phyloP scores from a whole-genome alignment of 495 filamentous ascomycete species.

The Hypoxylon trugodes region DNA sequence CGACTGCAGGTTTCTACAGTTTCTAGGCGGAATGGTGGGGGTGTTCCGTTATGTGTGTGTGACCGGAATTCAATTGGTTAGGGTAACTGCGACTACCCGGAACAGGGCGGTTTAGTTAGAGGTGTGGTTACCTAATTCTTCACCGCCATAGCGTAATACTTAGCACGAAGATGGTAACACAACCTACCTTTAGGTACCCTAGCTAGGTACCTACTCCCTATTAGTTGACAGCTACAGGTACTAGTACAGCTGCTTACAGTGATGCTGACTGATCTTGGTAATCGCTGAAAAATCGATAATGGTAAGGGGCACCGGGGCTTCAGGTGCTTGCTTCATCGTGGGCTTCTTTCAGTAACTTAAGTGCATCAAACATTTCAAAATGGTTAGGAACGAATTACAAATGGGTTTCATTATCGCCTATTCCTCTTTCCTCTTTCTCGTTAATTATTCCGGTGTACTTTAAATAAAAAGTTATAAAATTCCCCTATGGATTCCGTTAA shows the following conservation, averaged over 20 bases:
- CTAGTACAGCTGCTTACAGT: not conserved
- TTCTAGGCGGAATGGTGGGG: too few relatives aligned
- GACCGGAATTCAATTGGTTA: not conserved
- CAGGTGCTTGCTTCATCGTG: too few relatives aligned
- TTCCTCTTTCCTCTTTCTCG: not conserved
- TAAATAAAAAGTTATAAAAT: not conserved
- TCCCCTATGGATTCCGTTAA: slow-evolving; percentile 17
- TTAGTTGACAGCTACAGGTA: not conserved
- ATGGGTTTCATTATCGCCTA: slow-evolving; percentile 4
- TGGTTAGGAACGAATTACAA: slow-evolving; percentile 15
- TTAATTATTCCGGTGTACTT: not conserved
- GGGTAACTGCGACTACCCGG: not conserved
- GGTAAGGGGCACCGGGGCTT: not conserved
- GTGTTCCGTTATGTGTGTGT: not conserved
- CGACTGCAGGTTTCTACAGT: too few relatives aligned
- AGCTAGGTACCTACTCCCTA: not conserved
- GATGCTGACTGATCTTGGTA: slow-evolving; percentile 44
- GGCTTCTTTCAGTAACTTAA: slow-evolving; percentile 3
- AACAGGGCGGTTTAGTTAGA: not conserved
- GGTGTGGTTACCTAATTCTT: not conserved
- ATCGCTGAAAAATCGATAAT: slow-evolving; percentile 34
- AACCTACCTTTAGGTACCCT: not conserved
- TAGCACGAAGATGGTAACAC: not conserved
- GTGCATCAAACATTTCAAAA: slow-evolving; percentile 5
- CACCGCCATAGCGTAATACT: not conserved